These are phyloP conservation scores for Septoria linicola DNA, from an alignment of 2,329 filamentous ascomycete genomes.

Conservation along the genomic window DNA sequence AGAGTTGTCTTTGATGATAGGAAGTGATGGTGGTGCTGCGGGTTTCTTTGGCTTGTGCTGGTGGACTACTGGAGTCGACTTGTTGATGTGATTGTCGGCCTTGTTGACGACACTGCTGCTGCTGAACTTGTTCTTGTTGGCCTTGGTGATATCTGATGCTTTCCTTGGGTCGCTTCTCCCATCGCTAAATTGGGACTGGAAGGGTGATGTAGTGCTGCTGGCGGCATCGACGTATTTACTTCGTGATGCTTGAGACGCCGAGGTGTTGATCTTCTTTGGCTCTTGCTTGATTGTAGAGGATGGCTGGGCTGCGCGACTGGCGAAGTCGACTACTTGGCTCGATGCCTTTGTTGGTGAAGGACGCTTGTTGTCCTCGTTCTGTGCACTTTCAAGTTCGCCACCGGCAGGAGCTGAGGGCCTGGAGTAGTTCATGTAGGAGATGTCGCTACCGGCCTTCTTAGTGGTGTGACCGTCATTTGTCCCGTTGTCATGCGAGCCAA, in stretches of 20 bases:
- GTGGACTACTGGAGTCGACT: neutral
- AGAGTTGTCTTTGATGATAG: neutral
- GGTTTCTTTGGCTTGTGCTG: neutral
- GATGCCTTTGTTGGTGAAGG: neutral
- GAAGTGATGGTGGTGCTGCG: no score
- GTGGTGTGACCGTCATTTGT: neutral
- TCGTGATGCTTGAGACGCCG: neutral
- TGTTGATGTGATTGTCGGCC: neutral
- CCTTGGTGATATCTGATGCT: neutral
- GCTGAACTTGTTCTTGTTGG: conserved; percentile 1
- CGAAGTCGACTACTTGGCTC: neutral
- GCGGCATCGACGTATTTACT: conserved; percentile 7
- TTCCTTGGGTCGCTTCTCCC: neutral
- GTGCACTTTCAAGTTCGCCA: no score
- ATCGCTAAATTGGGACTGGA: neutral
- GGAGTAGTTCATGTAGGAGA: conserved; percentile 5
- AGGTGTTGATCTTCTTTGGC: neutral
- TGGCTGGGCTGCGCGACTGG: neutral
- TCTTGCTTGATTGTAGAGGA: neutral
- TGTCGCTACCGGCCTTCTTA: neutral
- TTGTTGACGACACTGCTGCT: neutral
- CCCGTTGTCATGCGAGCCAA: neutral
- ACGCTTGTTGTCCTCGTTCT: no score
- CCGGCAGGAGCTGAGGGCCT: neutral
- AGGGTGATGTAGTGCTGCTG: conserved; percentile 3